Evolutionary conservation across 306 rosid genomes (phyloP).

Genomic region (Hippophae gyantsensis): DNA sequence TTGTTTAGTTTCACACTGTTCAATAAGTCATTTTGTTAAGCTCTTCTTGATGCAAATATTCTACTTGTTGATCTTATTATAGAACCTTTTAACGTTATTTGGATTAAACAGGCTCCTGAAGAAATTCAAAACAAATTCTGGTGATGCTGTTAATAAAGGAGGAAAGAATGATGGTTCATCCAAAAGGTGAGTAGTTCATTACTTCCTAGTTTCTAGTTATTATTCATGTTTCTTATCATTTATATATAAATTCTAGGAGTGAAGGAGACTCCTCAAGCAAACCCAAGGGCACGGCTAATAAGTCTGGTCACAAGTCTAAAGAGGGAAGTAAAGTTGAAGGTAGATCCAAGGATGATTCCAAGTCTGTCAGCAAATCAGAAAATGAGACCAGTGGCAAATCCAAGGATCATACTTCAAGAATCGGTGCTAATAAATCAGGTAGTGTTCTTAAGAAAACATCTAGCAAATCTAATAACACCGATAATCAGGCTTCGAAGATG

Average conservation of each 20-base stretch:
- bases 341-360: conserved; percentile 44
- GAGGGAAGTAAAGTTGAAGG: conserved; percentile 32
- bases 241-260: conserved; percentile 26
- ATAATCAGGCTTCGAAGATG: conserved; percentile 36
- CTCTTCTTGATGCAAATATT: too few species aligned
- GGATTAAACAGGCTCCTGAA: conserved; percentile 39
- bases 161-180: conserved; percentile 35
- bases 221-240: conserved; percentile 15
- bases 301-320: conserved; percentile 33
- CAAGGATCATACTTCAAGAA: conserved; percentile 46
- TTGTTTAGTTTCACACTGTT: too few species aligned
- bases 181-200: conserved; percentile 41
- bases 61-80: too few species aligned
- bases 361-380: conserved; percentile 37
- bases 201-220: background rate
- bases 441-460: conserved; percentile 30
- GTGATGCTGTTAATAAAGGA: conserved; percentile 18
- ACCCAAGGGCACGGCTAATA: conserved; percentile 35
- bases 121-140: conserved; percentile 42
- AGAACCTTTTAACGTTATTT: background rate
- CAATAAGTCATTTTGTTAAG: too few species aligned
- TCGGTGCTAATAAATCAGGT: conserved; percentile 35
- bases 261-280: conserved; percentile 57
- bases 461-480: conserved; percentile 38
- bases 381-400: conserved; percentile 34